Base-by-base conservation (phyloP, 78 protist genomes). In the Guillardia theta region DNA sequence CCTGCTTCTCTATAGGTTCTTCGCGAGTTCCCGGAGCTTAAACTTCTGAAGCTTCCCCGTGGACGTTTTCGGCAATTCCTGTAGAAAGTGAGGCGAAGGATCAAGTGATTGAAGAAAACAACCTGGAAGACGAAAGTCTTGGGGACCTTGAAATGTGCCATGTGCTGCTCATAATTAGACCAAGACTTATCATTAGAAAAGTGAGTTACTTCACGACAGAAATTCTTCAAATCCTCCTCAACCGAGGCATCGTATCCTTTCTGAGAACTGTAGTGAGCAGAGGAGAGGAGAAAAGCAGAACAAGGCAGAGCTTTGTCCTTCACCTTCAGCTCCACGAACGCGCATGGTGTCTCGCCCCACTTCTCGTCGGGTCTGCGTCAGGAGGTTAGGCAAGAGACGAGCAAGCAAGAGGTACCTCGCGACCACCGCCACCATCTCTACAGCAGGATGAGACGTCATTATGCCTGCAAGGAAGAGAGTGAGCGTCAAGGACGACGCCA, bases 11-110 rank as follows among this genome's bases (percentile, higher is more conserved):
- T n/a, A n/a, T n/a, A 64, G 80, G 39, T 10, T 21, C 90, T 78
- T 78, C 53, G 48, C 50, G 37, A 44, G 53, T 18, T 18, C 90
- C 4, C 90, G 90, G 33, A 78, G 48, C 53, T 43, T 18, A 48
- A 78, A 78, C 90, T 78, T 78, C 90, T 78, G 90, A 18, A 78
- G 18, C 48, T 78, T 78, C 53, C 90, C 90, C 15, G 90, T 43
- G 33, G 24, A 18, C 50, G 50, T 78, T 18, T 43, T 43, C 21
- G 90, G 90, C 8, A 78, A 48, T n/a, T 6, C 39, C 83, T 70
- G 9, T n/a, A n/a, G n/a, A n/a, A n/a, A n/a, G n/a, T n/a, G n/a
- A n/a, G n/a, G n/a, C n/a, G n/a, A n/a, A n/a, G n/a, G n/a, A n/a
- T n/a, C n/a, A n/a, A n/a, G n/a, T n/a, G n/a, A n/a, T n/a, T n/a